A percentile compares a stretch with the other conserved stretches of the same genome.
Evolutionary conservation across 352 stramenopile genomes (phyloP).

Genomic region (Globisporangium cylindrosporum): DNA sequence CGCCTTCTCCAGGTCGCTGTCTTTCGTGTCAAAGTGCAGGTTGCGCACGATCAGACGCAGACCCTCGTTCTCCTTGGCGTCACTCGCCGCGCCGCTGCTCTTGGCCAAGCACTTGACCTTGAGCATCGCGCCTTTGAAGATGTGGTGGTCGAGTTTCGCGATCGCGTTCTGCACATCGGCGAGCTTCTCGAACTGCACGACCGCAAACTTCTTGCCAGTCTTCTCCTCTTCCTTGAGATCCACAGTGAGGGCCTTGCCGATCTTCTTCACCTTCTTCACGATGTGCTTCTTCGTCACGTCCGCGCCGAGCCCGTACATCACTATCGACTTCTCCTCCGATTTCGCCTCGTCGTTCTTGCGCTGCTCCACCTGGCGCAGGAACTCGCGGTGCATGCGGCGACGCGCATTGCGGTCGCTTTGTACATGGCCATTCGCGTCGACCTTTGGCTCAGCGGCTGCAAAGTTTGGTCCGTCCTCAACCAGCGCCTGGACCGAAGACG

Average conservation of each 20-base stretch:
- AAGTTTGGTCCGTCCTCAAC: slow-evolving; percentile 13
- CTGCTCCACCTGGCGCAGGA: slow-evolving; percentile 63
- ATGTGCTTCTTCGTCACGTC: slow-evolving; percentile 76
- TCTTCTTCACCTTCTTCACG: slow-evolving; percentile 79
- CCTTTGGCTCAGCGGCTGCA: slow-evolving; percentile 14
- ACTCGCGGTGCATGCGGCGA: slow-evolving; percentile 72
- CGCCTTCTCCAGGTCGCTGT: slow-evolving; percentile 67
- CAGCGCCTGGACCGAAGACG: slow-evolving; percentile 10
- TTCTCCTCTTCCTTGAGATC: slow-evolving; percentile 61
- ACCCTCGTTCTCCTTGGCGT: slow-evolving; percentile 43
- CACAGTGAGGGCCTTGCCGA: slow-evolving; percentile 48
- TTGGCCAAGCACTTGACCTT: slow-evolving; percentile 47
- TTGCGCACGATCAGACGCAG: slow-evolving; percentile 84
- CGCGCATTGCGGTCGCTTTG: slow-evolving; percentile 83
- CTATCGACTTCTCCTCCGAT: slow-evolving; percentile 61
- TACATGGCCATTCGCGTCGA: slow-evolving; percentile 26
- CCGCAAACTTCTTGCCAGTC: slow-evolving; percentile 54
- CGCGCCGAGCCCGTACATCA: slow-evolving; percentile 69
- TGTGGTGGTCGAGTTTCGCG: slow-evolving; percentile 76
- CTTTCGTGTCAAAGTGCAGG: slow-evolving; percentile 74
- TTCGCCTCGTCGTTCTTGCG: slow-evolving; percentile 56
- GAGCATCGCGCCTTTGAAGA: slow-evolving; percentile 80
- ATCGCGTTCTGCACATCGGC: slow-evolving; percentile 52
- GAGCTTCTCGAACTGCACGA: slow-evolving; percentile 61
- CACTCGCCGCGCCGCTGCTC: slow-evolving; percentile 22